Conservation (phyloP, 179 eudicot species). For the Drosera spatulata region DNA sequence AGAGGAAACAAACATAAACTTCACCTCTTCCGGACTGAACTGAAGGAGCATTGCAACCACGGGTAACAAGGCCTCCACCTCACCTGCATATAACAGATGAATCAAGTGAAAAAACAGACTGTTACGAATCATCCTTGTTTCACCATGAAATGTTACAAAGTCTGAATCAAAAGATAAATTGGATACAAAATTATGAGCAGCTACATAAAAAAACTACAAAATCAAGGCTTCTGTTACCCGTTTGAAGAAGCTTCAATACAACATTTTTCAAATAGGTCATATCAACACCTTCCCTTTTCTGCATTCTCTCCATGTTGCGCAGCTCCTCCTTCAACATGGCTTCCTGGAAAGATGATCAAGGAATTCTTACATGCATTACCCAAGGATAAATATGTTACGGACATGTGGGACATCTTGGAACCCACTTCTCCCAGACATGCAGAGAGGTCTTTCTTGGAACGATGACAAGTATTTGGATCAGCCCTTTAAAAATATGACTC, state of each 20-base stretch:
- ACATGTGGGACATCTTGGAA: background rate
- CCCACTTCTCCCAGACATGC: background rate
- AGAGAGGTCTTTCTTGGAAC: background rate
- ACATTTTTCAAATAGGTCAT: slow-evolving; percentile 96
- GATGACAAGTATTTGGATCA: no score
- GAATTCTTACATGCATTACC: background rate
- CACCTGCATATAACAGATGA: slow-evolving; percentile 38
- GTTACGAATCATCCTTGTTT: background rate
- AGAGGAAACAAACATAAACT: slow-evolving; percentile 1
- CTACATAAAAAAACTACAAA: background rate
- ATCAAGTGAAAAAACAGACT: background rate
- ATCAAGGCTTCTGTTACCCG: slow-evolving; percentile 42
- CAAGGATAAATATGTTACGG: background rate
- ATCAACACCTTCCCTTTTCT: slow-evolving; percentile 96
- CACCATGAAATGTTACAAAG: background rate
- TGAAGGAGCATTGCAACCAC: slow-evolving; percentile 97
- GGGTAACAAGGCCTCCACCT: slow-evolving; percentile 92
- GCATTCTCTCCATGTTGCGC: slow-evolving; percentile 81
- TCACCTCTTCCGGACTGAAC: slow-evolving; percentile 99
- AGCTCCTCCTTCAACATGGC: slow-evolving; percentile 94
- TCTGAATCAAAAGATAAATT: background rate
- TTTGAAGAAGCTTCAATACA: slow-evolving; percentile 90
- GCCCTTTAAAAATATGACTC: no score
- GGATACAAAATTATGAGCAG: background rate
- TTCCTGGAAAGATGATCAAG: slow-evolving; percentile 38